Evolutionary conservation across 257 asterid genomes (phyloP).

Genomic region (Plantago elongata): DNA sequence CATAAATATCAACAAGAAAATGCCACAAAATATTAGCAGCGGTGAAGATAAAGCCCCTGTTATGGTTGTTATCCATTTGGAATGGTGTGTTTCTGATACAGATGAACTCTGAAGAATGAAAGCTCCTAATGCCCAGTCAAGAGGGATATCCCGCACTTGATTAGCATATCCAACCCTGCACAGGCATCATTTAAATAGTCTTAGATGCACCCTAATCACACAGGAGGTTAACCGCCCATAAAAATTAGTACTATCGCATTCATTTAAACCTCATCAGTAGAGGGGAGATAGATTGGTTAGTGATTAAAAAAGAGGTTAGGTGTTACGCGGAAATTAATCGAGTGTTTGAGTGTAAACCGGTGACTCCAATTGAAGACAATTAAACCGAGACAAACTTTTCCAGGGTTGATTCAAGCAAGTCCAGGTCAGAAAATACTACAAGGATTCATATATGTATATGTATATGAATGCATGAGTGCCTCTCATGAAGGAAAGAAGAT

Average conservation of each 20-base stretch:
- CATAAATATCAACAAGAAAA: constrained; percentile 36
- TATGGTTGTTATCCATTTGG: constrained; percentile 34
- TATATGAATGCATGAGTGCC: too few relatives aligned
- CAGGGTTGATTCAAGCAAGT: too few relatives aligned
- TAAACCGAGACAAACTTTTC: too few relatives aligned
- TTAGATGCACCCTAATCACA: not conserved
- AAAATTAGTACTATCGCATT: not conserved
- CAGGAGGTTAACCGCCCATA: not conserved
- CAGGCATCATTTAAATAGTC: constrained; percentile 1
- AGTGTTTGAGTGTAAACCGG: too few relatives aligned
- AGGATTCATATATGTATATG: too few relatives aligned
- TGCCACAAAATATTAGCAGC: constrained; percentile 36
- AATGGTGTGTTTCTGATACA: constrained; percentile 31
- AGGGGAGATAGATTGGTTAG: too few relatives aligned
- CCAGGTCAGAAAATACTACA: too few relatives aligned
- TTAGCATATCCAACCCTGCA: constrained; percentile 68
- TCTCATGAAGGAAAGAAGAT: too few relatives aligned
- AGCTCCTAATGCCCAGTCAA: constrained; percentile 97
- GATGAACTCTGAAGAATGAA: constrained; percentile 64
- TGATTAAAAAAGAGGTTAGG: too few relatives aligned
- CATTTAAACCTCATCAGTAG: too few relatives aligned
- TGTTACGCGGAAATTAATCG: too few relatives aligned
- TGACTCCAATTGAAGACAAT: too few relatives aligned
- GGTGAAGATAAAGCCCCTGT: constrained; percentile 37
- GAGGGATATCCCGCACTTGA: constrained; percentile 67